phyloP scores from a whole-genome alignment of 202 grass and related monocot genomes.

The Miscanthus sacchariflorus region DNA sequence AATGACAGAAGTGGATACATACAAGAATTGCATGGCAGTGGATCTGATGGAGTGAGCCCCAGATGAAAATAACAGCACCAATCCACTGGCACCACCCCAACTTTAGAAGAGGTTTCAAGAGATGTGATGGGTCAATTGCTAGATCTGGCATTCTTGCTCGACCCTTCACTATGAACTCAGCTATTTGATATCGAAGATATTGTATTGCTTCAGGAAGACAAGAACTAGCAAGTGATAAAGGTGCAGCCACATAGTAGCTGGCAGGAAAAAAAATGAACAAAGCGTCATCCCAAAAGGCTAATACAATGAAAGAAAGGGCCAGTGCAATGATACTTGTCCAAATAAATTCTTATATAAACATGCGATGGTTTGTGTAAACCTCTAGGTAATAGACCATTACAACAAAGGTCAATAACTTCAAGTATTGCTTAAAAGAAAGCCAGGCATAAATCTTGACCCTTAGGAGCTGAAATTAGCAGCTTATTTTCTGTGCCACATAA shows the following conservation, averaged over 20 bases:
- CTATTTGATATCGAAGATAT: slow-evolving; percentile 68
- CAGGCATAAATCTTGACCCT: neutral
- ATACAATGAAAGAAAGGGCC: slow-evolving; percentile 20
- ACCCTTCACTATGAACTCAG: slow-evolving; percentile 88
- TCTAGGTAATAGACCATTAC: neutral
- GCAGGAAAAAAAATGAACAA: slow-evolving; percentile 28
- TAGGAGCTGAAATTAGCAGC: neutral
- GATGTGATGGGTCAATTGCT: slow-evolving; percentile 57
- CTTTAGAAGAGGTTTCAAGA: slow-evolving; percentile 74
- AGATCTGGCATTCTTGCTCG: slow-evolving; percentile 74
- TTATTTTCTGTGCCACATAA: slow-evolving; percentile 1
- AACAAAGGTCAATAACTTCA: slow-evolving; percentile 2
- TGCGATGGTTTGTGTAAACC: neutral
- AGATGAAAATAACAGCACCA: slow-evolving; percentile 76
- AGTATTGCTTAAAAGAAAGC: slow-evolving; percentile 1
- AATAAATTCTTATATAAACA: neutral
- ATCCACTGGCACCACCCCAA: slow-evolving; percentile 82
- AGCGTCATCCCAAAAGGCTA: slow-evolving; percentile 31
- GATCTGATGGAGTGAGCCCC: slow-evolving; percentile 86
- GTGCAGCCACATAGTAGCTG: slow-evolving; percentile 77
- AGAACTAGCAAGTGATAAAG: slow-evolving; percentile 78
- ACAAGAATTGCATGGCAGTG: slow-evolving; percentile 91
- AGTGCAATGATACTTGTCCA: neutral
- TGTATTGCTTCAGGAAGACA: slow-evolving; percentile 69
- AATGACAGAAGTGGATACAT: slow-evolving; percentile 47